Evolutionary conservation across 768 basidiomycete genomes (phyloP).

Genomic region (Ramaria rubella): DNA sequence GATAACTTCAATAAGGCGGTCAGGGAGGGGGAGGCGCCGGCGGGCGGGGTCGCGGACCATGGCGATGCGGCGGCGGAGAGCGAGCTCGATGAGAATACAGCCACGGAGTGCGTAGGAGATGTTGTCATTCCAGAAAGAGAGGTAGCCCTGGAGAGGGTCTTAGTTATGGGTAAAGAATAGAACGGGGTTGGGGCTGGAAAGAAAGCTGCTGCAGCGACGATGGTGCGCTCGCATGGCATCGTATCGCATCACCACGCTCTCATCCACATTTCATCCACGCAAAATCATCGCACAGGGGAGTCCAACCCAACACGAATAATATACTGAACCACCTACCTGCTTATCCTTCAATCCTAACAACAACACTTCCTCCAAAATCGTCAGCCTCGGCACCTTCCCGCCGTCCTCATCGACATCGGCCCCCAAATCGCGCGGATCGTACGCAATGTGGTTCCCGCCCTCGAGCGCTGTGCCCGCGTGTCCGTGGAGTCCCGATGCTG

Average conservation of each 20-base stretch:
- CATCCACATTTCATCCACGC: too few species aligned
- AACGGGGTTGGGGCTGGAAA: background rate
- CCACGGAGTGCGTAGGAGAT: constrained; percentile 98
- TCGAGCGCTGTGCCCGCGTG: constrained; percentile 82
- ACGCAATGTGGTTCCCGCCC: constrained; percentile 84
- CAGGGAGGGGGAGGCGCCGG: constrained; percentile 64
- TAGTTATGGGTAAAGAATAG: too few species aligned
- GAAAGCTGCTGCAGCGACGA: too few species aligned
- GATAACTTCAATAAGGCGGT: constrained; percentile 84
- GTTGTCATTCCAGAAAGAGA: constrained; percentile 99
- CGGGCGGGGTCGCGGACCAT: constrained; percentile 81
- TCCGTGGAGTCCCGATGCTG: background rate
- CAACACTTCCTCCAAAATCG: constrained; percentile 95
- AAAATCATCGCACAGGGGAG: too few species aligned
- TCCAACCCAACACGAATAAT: too few species aligned
- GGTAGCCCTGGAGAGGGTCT: constrained; percentile 60
- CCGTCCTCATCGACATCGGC: constrained; percentile 60
- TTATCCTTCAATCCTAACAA: constrained; percentile 94
- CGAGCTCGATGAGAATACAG: constrained; percentile 95
- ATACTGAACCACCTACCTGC: constrained; percentile 46
- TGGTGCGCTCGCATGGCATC: background rate
- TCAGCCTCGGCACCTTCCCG: constrained; percentile 70
- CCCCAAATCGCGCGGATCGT: constrained; percentile 82
- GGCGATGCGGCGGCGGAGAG: constrained; percentile 89
- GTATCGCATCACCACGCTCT: too few species aligned